These are phyloP conservation scores for Funneliformis mosseae DNA, from an alignment of 192 early-diverging fungal genomes.

Conservation along the genomic window DNA sequence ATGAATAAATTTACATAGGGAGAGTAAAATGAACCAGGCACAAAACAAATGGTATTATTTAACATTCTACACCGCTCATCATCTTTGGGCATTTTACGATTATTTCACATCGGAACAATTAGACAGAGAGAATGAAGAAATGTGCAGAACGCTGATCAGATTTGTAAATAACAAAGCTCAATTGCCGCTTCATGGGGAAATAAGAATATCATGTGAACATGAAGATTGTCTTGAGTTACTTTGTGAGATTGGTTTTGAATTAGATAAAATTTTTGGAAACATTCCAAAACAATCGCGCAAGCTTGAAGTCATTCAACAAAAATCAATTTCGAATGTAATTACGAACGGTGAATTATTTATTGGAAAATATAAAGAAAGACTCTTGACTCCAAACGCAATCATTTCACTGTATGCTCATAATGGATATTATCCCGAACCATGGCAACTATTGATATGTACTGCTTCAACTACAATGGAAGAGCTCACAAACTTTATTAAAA, in stretches of 20 bases:
- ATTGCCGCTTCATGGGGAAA: not conserved
- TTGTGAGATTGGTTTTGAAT: not conserved
- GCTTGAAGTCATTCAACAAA: not conserved
- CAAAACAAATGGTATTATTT: slow-evolving; percentile 35
- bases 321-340: slow-evolving; percentile 8
- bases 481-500: slow-evolving; percentile 23
- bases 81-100: slow-evolving; percentile 31
- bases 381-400: slow-evolving; percentile 17
- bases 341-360: slow-evolving; percentile 18
- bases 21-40: not conserved
- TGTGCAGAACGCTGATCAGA: slow-evolving; percentile 5
- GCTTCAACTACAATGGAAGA: slow-evolving; percentile 33
- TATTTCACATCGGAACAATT: slow-evolving; percentile 13
- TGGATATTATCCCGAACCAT: slow-evolving; percentile 24
- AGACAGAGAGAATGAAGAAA: not conserved
- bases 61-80: slow-evolving; percentile 21
- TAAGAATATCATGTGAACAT: not conserved
- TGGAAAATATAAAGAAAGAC: slow-evolving; percentile 18
- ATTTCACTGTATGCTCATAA: slow-evolving; percentile 34
- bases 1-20: not conserved
- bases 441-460: slow-evolving; percentile 31
- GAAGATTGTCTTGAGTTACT: not conserved
- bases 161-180: slow-evolving; percentile 12
- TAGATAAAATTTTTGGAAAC: slow-evolving; percentile 8
- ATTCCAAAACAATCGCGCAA: slow-evolving; percentile 1